These are phyloP conservation scores for Mortierella sp. DNA, from an alignment of 371 early-diverging fungal species.

Conservation along the genomic window DNA sequence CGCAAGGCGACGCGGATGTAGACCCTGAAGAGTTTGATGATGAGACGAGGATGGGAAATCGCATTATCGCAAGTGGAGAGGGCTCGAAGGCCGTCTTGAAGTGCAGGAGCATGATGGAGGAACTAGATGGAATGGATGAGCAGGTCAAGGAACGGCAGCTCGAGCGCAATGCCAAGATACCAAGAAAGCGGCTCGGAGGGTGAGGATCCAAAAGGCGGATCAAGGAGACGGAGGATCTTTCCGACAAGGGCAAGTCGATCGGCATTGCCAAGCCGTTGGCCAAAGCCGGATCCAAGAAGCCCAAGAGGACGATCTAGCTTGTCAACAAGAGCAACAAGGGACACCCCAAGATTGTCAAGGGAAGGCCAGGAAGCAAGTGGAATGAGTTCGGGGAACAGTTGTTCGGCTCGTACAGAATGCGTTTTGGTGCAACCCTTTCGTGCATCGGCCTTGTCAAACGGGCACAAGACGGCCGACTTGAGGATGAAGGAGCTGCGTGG, in stretches of 20 bases:
- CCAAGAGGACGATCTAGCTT: conserved; percentile 80
- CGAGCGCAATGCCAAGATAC: conserved; percentile 80
- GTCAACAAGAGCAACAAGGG: conserved; percentile 92
- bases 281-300: conserved; percentile 73
- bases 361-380: conserved; percentile 62
- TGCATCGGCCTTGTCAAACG: conserved; percentile 1
- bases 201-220: conserved; percentile 61
- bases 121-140: conserved; percentile 80
- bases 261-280: conserved; percentile 82
- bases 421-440: not conserved
- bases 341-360: conserved; percentile 97
- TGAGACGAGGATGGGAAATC: conserved; percentile 55
- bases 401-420: not conserved
- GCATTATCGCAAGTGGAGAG: conserved; percentile 46
- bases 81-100: conserved; percentile 48
- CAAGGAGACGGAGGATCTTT: conserved; percentile 88
- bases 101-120: conserved; percentile 64
- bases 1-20: conserved; percentile 66
- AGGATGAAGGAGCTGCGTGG: conserved; percentile 94
- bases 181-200: conserved; percentile 61
- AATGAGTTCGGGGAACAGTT: no score
- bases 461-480: conserved; percentile 89
- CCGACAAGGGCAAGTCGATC: conserved; percentile 88
- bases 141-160: conserved; percentile 76
- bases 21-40: conserved; percentile 55